phyloP scores from a whole-genome alignment of 2,329 filamentous ascomycete species.

The Magnaporthiopsis rhizophila region DNA sequence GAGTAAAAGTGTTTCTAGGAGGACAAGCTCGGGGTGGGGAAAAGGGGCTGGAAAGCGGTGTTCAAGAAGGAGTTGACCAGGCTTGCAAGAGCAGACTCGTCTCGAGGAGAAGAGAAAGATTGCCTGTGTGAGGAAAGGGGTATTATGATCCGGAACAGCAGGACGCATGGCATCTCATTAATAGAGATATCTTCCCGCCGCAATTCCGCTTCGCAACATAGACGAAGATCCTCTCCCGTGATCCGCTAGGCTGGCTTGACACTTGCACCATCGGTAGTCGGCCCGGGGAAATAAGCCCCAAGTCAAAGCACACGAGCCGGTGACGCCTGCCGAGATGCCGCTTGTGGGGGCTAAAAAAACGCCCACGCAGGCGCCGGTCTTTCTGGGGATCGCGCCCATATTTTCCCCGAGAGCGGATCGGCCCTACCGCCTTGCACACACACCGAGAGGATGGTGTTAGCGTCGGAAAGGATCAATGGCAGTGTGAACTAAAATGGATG shows the following conservation, averaged over 20 bases:
- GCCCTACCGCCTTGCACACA: too few species aligned
- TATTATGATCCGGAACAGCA: neutral
- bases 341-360: neutral
- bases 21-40: neutral
- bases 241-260: neutral
- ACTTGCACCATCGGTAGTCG: neutral
- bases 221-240: neutral
- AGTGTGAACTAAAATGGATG: neutral
- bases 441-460: neutral
- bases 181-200: neutral
- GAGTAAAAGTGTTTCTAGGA: neutral
- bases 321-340: too few species aligned
- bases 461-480: neutral
- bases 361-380: neutral
- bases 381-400: neutral
- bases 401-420: too few species aligned
- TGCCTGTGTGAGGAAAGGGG: neutral
- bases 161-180: neutral
- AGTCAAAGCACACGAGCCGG: neutral
- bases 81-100: neutral
- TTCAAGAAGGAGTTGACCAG: neutral
- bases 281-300: neutral
- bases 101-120: neutral
- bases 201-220: neutral
- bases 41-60: neutral